Evolutionary conservation across 495 filamentous ascomycete genomes (phyloP).

Genomic region (Parathielavia appendiculata): DNA sequence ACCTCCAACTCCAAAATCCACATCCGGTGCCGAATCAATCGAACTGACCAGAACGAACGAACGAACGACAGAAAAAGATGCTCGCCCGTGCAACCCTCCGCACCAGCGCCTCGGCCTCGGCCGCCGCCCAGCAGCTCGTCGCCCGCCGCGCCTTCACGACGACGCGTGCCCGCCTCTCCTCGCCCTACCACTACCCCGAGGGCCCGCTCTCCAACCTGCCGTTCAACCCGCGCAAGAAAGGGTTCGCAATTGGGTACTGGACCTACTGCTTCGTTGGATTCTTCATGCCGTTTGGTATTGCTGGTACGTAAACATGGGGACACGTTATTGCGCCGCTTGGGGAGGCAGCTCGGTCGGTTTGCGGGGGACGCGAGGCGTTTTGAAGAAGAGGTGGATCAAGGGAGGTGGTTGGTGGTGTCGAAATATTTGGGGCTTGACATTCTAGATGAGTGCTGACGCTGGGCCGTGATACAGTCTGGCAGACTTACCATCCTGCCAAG

Average conservation of each 20-base stretch:
- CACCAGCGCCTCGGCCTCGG: neutral
- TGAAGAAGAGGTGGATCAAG: neutral
- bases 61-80: neutral
- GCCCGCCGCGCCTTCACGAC: slow-evolving; percentile 91
- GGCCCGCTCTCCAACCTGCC: slow-evolving; percentile 90
- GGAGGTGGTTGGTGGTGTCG: no score
- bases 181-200: slow-evolving; percentile 97
- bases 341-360: neutral
- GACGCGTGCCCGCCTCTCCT: slow-evolving; percentile 77
- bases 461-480: slow-evolving; percentile 60
- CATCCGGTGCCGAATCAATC: neutral
- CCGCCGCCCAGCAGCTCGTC: slow-evolving; percentile 52
- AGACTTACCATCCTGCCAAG: slow-evolving; percentile 64
- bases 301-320: slow-evolving; percentile 64
- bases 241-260: slow-evolving; percentile 81
- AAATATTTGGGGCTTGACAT: neutral
- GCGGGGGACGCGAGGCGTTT: neutral
- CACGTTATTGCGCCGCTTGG: slow-evolving; percentile 20
- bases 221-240: slow-evolving; percentile 88
- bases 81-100: slow-evolving; percentile 5
- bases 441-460: slow-evolving; percentile 3
- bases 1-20: neutral
- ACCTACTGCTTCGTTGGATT: slow-evolving; percentile 72
- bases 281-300: slow-evolving; percentile 72
- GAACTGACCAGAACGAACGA: neutral